These are phyloP conservation scores for Fonsecaea multimorphosa DNA, from an alignment of 2,329 filamentous ascomycete species.

Conservation along the genomic window DNA sequence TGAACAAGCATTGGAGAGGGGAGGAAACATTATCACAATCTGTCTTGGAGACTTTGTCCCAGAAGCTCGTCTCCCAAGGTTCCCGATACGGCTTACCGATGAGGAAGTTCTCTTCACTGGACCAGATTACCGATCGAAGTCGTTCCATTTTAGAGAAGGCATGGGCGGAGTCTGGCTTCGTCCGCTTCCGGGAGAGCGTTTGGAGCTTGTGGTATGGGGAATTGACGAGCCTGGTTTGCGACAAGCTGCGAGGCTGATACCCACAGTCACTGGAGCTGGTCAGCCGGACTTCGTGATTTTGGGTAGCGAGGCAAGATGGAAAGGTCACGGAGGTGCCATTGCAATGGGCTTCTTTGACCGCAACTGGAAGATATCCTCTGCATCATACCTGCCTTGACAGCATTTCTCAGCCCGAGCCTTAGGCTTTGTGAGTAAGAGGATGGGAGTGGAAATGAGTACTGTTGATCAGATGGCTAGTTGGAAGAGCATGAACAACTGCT, in stretches of 20 bases:
- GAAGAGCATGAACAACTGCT: neutral
- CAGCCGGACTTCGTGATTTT: constrained; percentile 64
- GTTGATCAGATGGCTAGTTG: neutral
- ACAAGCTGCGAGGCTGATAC: constrained; percentile 60
- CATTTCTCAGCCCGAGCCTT: neutral
- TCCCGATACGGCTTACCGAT: constrained; percentile 41
- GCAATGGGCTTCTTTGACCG: constrained; percentile 64
- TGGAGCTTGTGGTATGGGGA: constrained; percentile 65
- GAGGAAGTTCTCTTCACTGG: constrained; percentile 23
- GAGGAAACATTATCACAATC: constrained; percentile 56
- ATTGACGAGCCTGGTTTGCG: constrained; percentile 54
- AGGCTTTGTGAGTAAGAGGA: neutral
- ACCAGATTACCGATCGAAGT: constrained; percentile 38
- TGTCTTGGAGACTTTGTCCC: constrained; percentile 39
- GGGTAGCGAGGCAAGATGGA: constrained; percentile 55
- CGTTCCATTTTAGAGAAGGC: constrained; percentile 44
- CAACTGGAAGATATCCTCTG: constrained; percentile 58
- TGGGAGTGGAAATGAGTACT: neutral
- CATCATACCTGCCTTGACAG: constrained; percentile 47
- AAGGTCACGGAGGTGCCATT: constrained; percentile 58
- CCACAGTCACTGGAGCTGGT: constrained; percentile 62
- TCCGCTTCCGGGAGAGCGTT: constrained; percentile 53
- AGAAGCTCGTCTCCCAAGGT: constrained; percentile 30
- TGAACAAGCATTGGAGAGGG: constrained; percentile 18
- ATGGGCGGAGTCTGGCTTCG: constrained; percentile 60